Percentiles rank a stretch among this genome's conserved stretches.
Evolutionary conservation across 352 stramenopile genomes (phyloP).

Genomic region (Phytophthora crassamura): DNA sequence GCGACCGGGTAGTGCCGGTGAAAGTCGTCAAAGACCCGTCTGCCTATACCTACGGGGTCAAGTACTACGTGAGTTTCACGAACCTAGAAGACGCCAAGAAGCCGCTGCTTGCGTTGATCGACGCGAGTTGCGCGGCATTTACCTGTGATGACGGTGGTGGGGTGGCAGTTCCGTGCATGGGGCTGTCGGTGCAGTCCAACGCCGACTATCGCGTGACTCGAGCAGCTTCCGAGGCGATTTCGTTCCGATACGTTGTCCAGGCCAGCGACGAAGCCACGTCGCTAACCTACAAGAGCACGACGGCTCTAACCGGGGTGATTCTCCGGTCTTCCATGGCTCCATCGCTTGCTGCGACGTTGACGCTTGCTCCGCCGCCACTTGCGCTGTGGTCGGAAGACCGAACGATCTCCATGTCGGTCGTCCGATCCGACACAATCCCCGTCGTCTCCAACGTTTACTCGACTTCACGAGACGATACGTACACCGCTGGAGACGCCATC

Average conservation of each 20-base stretch:
- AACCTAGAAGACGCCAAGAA: slow-evolving; percentile 42
- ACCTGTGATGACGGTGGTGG: slow-evolving; percentile 52
- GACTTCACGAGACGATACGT: slow-evolving; percentile 49
- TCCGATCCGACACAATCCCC: slow-evolving; percentile 45
- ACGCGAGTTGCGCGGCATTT: slow-evolving; percentile 52
- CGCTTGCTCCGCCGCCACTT: slow-evolving; percentile 33
- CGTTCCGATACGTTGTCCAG: slow-evolving; percentile 67
- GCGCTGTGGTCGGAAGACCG: slow-evolving; percentile 20
- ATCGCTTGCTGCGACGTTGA: slow-evolving; percentile 32
- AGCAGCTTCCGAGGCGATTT: slow-evolving; percentile 50
- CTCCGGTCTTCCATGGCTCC: slow-evolving; percentile 49
- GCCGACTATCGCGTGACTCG: slow-evolving; percentile 45
- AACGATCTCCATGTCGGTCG: slow-evolving; percentile 31
- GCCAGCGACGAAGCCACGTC: slow-evolving; percentile 33
- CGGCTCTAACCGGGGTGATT: slow-evolving; percentile 48
- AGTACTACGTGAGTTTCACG: slow-evolving; percentile 62
- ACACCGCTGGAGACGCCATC: slow-evolving; percentile 71
- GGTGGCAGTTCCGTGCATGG: slow-evolving; percentile 30
- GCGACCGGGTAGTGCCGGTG: slow-evolving; percentile 45
- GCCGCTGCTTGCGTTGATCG: slow-evolving; percentile 35
- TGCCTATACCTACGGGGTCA: slow-evolving; percentile 36
- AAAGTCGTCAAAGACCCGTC: slow-evolving; percentile 57
- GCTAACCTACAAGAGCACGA: slow-evolving; percentile 39
- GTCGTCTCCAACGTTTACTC: slow-evolving; percentile 50
- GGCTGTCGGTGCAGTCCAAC: slow-evolving; percentile 53